Evolutionary conservation across 2,329 filamentous ascomycete species (phyloP).

Genomic region (Alternaria sp.): DNA sequence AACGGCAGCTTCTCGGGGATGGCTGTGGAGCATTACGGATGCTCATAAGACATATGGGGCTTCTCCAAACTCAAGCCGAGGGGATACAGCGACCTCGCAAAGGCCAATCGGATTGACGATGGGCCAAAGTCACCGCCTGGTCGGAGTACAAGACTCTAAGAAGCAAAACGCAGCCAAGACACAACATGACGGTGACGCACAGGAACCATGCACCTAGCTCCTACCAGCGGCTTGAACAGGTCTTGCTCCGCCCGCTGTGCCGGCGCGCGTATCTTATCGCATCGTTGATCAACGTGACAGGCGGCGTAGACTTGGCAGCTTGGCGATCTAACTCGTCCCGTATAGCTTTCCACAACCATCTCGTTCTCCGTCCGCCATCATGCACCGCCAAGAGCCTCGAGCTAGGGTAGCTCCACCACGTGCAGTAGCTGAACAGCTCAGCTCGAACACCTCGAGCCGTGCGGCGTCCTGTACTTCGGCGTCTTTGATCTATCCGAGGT

Average conservation of each 20-base stretch:
- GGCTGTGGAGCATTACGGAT: background rate
- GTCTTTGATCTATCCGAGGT: conserved; percentile 11
- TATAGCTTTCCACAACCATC: conserved; percentile 11
- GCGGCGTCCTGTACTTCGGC: conserved; percentile 16
- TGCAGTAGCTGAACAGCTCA: conserved; percentile 29
- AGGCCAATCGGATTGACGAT: background rate
- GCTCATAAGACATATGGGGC: background rate
- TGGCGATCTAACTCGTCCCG: conserved; percentile 23
- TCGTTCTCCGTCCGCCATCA: conserved; percentile 10
- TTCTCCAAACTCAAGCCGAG: background rate
- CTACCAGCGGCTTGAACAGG: background rate
- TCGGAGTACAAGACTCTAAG: conserved; percentile 1
- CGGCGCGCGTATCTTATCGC: conserved; percentile 18
- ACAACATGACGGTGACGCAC: conserved; percentile 3
- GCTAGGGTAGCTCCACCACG: conserved; percentile 30
- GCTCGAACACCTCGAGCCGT: conserved; percentile 16
- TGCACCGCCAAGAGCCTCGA: conserved; percentile 12
- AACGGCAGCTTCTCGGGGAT: background rate
- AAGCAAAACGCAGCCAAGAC: conserved; percentile 10
- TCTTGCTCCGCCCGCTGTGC: conserved; percentile 4
- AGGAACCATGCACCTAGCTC: background rate
- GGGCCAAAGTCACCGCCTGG: background rate
- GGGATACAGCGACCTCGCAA: background rate
- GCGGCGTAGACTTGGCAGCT: conserved; percentile 22
- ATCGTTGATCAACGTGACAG: conserved; percentile 22